These are phyloP conservation scores for Pestalotiopsis sp. DNA, from an alignment of 2,329 filamentous ascomycete genomes.

Conservation along the genomic window DNA sequence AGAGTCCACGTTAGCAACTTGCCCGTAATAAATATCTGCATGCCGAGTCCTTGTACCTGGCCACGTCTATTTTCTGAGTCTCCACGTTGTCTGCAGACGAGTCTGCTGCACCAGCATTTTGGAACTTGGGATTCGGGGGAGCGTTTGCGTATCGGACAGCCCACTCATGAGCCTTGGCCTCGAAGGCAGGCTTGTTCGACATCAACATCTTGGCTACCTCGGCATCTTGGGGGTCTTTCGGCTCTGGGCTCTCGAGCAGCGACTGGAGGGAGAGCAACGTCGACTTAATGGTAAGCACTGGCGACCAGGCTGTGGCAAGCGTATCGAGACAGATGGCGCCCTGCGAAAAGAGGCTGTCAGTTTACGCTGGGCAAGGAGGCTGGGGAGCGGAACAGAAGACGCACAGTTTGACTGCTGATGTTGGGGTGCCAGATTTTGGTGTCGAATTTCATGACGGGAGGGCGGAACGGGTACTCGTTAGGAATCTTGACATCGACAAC, in stretches of 20 bases:
- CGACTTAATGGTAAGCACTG: constrained; percentile 94
- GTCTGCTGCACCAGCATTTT: constrained; percentile 27
- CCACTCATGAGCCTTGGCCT: constrained; percentile 86
- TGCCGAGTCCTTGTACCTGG: constrained; percentile 26
- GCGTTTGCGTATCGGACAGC: constrained; percentile 82
- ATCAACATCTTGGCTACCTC: constrained; percentile 93
- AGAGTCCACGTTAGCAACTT: constrained; percentile 4
- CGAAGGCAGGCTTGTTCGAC: constrained; percentile 76
- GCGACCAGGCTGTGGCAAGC: constrained; percentile 87
- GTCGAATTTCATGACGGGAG: constrained; percentile 86
- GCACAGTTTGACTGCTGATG: constrained; percentile 88
- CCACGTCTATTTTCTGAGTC: constrained; percentile 58
- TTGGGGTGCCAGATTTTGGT: constrained; percentile 98
- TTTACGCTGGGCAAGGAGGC: not conserved
- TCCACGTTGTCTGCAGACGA: constrained; percentile 34
- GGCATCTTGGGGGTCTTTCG: constrained; percentile 94
- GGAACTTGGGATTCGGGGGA: constrained; percentile 43
- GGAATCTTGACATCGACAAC: constrained; percentile 86
- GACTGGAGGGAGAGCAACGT: constrained; percentile 92
- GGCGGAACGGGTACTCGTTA: constrained; percentile 88
- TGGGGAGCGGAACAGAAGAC: constrained; percentile 33
- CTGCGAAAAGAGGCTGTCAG: constrained; percentile 32
- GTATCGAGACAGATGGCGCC: constrained; percentile 97
- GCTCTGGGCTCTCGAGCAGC: constrained; percentile 89
- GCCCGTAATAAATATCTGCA: not conserved